A percentile compares a stretch with the other conserved stretches of the same genome.
phyloP scores from a whole-genome alignment of 2,329 filamentous ascomycete species.

The Sarocladium brachiariae region DNA sequence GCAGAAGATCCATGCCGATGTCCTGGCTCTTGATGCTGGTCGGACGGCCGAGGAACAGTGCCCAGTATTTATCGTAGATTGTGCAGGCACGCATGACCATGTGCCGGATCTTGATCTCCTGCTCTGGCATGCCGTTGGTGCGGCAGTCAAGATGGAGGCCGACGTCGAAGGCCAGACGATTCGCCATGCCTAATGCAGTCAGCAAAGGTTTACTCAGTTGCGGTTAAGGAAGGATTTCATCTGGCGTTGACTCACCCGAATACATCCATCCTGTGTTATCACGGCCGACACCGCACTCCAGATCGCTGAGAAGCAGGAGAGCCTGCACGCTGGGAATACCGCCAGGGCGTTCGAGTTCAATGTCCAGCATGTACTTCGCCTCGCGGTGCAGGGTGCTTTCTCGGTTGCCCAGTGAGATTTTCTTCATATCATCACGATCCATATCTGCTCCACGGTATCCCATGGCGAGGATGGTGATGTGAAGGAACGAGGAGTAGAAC shows the following conservation, averaged over 20 bases:
- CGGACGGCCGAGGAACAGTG: slow-evolving; percentile 46
- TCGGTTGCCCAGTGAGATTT: slow-evolving; percentile 36
- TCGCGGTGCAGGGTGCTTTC: slow-evolving; percentile 47
- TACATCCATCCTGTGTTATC: slow-evolving; percentile 51
- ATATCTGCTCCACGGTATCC: slow-evolving; percentile 45
- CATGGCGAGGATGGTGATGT: slow-evolving; percentile 44
- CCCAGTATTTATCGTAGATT: slow-evolving; percentile 49
- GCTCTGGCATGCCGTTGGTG: slow-evolving; percentile 33
- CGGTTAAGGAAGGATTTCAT: neutral
- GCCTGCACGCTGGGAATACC: slow-evolving; percentile 47
- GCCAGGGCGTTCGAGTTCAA: slow-evolving; percentile 44
- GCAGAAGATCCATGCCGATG: slow-evolving; percentile 39
- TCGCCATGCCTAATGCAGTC: slow-evolving; percentile 29
- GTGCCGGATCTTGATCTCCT: slow-evolving; percentile 40
- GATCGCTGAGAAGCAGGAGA: slow-evolving; percentile 42
- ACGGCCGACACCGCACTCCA: slow-evolving; percentile 46
- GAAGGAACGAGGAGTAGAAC: slow-evolving; percentile 46
- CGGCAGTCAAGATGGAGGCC: slow-evolving; percentile 42
- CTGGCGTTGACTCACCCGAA: slow-evolving; percentile 30
- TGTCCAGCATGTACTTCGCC: slow-evolving; percentile 47
- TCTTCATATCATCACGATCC: slow-evolving; percentile 39
- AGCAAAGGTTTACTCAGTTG: neutral
- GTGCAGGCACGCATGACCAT: slow-evolving; percentile 46
- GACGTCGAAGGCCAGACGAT: slow-evolving; percentile 38
- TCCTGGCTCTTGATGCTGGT: slow-evolving; percentile 47